A percentile compares a stretch with the other conserved stretches of the same genome.
phyloP scores from a whole-genome alignment of 2,329 filamentous ascomycete genomes.

The Aschersonia sp. region DNA sequence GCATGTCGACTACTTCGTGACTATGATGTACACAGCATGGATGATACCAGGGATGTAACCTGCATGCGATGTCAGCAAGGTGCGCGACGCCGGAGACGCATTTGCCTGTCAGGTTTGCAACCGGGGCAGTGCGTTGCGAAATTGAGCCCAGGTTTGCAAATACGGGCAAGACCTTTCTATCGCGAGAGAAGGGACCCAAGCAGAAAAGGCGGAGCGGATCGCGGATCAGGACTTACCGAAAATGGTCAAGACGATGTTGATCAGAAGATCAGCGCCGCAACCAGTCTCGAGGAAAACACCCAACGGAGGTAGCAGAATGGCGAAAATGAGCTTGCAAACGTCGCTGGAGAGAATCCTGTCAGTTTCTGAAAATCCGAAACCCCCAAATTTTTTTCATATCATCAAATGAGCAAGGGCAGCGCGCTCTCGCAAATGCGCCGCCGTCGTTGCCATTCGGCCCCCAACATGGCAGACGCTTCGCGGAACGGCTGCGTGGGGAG shows the following conservation, averaged over 20 bases:
- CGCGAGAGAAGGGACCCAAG: neutral
- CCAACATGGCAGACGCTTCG: neutral
- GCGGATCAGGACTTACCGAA: slow-evolving; percentile 28
- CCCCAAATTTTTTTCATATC: too few species aligned
- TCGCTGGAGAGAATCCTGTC: slow-evolving; percentile 20
- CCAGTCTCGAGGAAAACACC: slow-evolving; percentile 92
- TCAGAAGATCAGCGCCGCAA: slow-evolving; percentile 73
- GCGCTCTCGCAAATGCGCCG: neutral
- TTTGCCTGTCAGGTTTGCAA: too few species aligned
- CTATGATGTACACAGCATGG: slow-evolving; percentile 82
- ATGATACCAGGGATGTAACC: slow-evolving; percentile 68
- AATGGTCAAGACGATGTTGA: slow-evolving; percentile 83
- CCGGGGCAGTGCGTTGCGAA: too few species aligned
- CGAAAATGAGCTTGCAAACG: slow-evolving; percentile 62
- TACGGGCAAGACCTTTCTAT: neutral
- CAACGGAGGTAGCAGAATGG: slow-evolving; percentile 76
- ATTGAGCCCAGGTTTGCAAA: too few species aligned
- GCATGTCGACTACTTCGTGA: slow-evolving; percentile 2
- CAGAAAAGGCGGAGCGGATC: neutral
- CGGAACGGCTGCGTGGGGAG: neutral
- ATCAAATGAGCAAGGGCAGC: too few species aligned
- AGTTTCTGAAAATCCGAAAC: neutral
- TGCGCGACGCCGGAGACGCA: too few species aligned
- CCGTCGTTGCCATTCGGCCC: neutral
- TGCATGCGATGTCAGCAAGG: slow-evolving; percentile 6